Conservation (phyloP, 768 basidiomycete species). For the Tricholoma hemisulphureum region DNA sequence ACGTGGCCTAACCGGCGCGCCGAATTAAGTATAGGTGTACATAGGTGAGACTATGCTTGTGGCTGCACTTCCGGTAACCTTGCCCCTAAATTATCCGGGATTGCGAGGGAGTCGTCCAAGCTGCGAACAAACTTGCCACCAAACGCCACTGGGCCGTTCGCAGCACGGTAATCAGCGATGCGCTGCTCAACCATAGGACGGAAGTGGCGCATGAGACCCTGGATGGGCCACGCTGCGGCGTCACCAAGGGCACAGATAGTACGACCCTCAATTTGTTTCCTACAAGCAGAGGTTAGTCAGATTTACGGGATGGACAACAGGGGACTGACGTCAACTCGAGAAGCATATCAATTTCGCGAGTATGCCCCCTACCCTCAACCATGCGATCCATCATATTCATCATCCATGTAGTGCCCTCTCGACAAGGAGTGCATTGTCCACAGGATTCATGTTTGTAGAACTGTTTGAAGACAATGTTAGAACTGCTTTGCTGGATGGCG, state of each 20-base stretch:
- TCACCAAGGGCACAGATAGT: conserved; percentile 98
- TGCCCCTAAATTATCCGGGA: conserved; percentile 74
- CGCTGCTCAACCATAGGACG: conserved; percentile 91
- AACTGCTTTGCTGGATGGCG: background rate
- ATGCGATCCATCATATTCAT: conserved; percentile 99
- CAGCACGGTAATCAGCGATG: conserved; percentile 71
- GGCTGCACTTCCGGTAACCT: conserved; percentile 34
- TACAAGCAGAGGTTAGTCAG: conserved; percentile 25
- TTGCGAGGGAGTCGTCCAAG: conserved; percentile 65
- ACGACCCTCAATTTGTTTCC: conserved; percentile 95
- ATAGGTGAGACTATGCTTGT: conserved; percentile 2
- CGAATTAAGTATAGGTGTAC: no score
- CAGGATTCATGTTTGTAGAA: conserved; percentile 99
- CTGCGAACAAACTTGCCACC: conserved; percentile 75
- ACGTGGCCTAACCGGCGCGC: no score
- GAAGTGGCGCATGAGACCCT: conserved; percentile 97
- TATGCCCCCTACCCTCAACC: conserved; percentile 86
- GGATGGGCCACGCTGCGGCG: conserved; percentile 98
- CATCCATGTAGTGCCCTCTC: conserved; percentile 98
- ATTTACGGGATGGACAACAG: background rate
- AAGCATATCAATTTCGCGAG: conserved; percentile 97
- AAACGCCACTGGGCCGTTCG: conserved; percentile 82
- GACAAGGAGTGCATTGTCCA: conserved; percentile 93
- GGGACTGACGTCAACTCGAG: conserved; percentile 81
- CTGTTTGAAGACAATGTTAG: conserved; percentile 29